Percentiles rank a stretch among this genome's conserved stretches.
Evolutionary conservation across 371 early-diverging fungal genomes (phyloP).

Genomic region (Mortierella sp.): DNA sequence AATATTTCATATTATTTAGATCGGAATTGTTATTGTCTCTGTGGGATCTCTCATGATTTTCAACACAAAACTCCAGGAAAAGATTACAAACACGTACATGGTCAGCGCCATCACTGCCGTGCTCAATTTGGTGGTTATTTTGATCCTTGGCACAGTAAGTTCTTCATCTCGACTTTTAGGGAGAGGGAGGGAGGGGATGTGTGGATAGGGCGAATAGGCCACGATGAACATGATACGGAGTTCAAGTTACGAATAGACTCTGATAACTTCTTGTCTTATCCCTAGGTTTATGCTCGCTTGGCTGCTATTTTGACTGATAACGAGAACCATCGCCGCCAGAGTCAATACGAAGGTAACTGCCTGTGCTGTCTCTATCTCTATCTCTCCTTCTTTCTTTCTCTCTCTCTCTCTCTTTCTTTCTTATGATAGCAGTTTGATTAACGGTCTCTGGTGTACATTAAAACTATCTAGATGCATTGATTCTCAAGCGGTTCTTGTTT

Average conservation of each 20-base stretch:
- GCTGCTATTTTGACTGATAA: constrained; percentile 56
- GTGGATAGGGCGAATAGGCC: too few relatives aligned
- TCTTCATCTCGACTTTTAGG: neutral
- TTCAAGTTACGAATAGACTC: too few relatives aligned
- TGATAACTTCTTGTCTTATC: neutral
- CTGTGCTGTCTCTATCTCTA: neutral
- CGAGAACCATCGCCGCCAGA: constrained; percentile 62
- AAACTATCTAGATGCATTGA: constrained; percentile 54
- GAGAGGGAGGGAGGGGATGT: too few relatives aligned
- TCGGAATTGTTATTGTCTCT: constrained; percentile 45
- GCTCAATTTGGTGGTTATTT: constrained; percentile 48
- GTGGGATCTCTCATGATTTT: constrained; percentile 42
- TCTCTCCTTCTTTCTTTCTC: neutral
- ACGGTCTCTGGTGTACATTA: neutral
- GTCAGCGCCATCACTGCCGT: constrained; percentile 37
- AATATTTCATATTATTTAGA: too few relatives aligned
- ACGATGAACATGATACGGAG: too few relatives aligned
- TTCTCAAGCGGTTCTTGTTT: constrained; percentile 66
- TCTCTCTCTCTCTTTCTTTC: neutral
- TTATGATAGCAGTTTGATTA: neutral
- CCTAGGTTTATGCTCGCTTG: constrained; percentile 51
- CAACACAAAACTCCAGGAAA: constrained; percentile 12
- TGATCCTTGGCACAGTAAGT: constrained; percentile 45
- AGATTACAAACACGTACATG: neutral
- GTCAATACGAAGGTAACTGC: constrained; percentile 55